phyloP scores from a whole-genome alignment of 306 rosid genomes.

The Pueraria montana region DNA sequence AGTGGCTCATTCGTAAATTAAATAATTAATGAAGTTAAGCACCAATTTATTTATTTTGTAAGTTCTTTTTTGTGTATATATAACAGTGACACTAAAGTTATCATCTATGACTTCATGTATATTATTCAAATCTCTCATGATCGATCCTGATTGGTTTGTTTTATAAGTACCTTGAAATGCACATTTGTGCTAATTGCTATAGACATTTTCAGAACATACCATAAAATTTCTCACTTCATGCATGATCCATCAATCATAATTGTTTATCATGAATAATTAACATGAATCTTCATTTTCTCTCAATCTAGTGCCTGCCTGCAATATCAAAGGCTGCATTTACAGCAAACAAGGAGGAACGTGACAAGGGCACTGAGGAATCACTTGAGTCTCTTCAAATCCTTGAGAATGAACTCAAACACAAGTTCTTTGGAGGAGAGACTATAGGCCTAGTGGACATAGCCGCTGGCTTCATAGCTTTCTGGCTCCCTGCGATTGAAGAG shows the following conservation, averaged over 20 bases:
- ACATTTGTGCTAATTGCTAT: no score
- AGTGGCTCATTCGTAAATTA: no score
- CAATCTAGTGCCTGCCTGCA: slow-evolving; percentile 11
- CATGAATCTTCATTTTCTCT: neutral
- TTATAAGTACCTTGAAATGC: no score
- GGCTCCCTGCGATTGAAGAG: slow-evolving; percentile 65
- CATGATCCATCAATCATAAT: no score
- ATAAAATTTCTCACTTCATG: neutral
- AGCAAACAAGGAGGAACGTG: slow-evolving; percentile 43
- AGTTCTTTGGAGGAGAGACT: slow-evolving; percentile 56
- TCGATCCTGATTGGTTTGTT: no score
- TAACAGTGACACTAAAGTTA: no score
- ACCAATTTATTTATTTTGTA: no score
- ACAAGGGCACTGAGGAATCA: slow-evolving; percentile 45
- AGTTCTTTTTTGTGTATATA: no score
- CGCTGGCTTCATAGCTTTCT: slow-evolving; percentile 51
- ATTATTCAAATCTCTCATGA: no score
- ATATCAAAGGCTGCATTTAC: slow-evolving; percentile 43
- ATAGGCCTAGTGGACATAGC: slow-evolving; percentile 61
- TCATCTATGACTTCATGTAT: no score
- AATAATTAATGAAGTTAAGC: no score
- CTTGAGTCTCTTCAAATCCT: slow-evolving; percentile 41
- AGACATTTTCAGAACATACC: no score
- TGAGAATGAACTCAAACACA: slow-evolving; percentile 51
- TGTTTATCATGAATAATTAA: neutral